Conservation (phyloP, 2,329 filamentous ascomycete species). For the Apiospora aurea region DNA sequence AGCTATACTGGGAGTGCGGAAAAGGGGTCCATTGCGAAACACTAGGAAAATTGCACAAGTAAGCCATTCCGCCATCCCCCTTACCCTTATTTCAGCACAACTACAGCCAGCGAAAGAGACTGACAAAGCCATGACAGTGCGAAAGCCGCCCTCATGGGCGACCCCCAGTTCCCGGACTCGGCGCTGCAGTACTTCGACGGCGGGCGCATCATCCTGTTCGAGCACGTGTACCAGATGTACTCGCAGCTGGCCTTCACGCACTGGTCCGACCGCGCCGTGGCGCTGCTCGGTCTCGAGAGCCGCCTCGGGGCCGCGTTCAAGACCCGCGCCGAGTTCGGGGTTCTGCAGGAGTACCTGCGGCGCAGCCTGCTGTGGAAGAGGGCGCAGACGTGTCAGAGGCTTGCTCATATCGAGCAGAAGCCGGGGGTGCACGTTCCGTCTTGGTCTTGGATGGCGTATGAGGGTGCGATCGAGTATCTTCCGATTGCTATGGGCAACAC, state of each 20-base stretch:
- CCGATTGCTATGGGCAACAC: constrained; percentile 18
- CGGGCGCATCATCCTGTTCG: constrained; percentile 1
- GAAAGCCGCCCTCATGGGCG: constrained; percentile 24
- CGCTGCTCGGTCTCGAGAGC: constrained; percentile 25
- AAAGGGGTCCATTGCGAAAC: constrained; percentile 31
- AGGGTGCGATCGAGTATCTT: constrained; percentile 29
- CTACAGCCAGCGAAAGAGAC: not conserved
- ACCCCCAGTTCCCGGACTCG: constrained; percentile 25
- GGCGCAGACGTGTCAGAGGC: too few relatives aligned
- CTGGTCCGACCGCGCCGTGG: constrained; percentile 24
- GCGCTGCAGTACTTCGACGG: constrained; percentile 22
- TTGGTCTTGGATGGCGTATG: constrained; percentile 30
- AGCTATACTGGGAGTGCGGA: constrained; percentile 40
- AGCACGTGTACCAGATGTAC: constrained; percentile 25
- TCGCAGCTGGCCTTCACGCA: constrained; percentile 24
- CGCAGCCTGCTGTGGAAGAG: constrained; percentile 27
- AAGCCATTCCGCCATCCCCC: not conserved
- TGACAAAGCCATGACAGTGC: constrained; percentile 11
- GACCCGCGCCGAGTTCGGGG: constrained; percentile 21
- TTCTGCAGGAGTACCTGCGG: constrained; percentile 15
- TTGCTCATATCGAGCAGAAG: too few relatives aligned
- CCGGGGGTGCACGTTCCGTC: constrained; percentile 18
- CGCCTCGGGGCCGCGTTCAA: constrained; percentile 20
- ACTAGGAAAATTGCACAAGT: constrained; percentile 30
- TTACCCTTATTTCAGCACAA: too few relatives aligned